Conservation (phyloP, 148 eudicot species). For the Hydrangea macrophylla region DNA sequence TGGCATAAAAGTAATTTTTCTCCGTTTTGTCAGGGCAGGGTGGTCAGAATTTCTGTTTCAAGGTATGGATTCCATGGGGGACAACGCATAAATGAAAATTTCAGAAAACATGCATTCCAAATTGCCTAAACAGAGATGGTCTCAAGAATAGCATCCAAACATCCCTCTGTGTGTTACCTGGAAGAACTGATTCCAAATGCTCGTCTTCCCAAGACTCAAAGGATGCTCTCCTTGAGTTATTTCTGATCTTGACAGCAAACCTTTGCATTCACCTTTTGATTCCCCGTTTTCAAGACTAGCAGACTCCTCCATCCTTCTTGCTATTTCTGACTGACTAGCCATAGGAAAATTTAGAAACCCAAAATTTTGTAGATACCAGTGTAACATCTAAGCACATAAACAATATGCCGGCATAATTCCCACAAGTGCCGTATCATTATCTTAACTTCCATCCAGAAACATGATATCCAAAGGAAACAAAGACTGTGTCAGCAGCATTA, state of each 20-base stretch:
- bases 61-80: too few relatives aligned
- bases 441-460: not conserved
- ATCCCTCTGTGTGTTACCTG: slow-evolving; percentile 50
- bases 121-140: not conserved
- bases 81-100: too few relatives aligned
- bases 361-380: slow-evolving; percentile 21
- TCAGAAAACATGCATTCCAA: not conserved
- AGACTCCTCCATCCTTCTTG: slow-evolving; percentile 74
- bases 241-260: slow-evolving; percentile 75
- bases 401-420: not conserved
- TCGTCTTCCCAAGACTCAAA: slow-evolving; percentile 86
- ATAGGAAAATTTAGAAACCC: slow-evolving; percentile 62
- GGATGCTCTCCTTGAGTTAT: slow-evolving; percentile 89
- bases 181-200: slow-evolving; percentile 94
- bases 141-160: slow-evolving; percentile 3
- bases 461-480: not conserved
- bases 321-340: slow-evolving; percentile 97
- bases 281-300: slow-evolving; percentile 41
- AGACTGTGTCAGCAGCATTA: not conserved
- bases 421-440: not conserved
- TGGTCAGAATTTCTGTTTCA: too few relatives aligned
- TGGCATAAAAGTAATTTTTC: too few relatives aligned
- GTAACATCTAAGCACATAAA: not conserved
- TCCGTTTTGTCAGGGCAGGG: too few relatives aligned
- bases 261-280: slow-evolving; percentile 35